Conservation (phyloP, 2,329 filamentous ascomycete species). For the Fusarium sp. region DNA sequence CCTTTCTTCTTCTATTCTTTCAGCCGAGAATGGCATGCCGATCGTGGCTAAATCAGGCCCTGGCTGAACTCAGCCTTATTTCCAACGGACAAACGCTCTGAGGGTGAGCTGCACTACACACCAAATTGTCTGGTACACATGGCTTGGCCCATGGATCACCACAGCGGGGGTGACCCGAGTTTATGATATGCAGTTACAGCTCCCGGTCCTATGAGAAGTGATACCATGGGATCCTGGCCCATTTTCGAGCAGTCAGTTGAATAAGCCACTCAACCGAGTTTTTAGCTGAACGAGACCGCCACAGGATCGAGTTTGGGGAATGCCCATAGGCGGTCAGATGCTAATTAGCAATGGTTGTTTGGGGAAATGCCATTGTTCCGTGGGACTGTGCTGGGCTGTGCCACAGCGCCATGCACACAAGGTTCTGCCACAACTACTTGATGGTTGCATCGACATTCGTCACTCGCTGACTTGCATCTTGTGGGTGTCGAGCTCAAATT, state of each 20-base stretch:
- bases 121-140: background rate
- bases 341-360: constrained; percentile 41
- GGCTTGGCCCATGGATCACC: background rate
- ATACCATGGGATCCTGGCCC: background rate
- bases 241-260: constrained; percentile 3
- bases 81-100: constrained; percentile 7
- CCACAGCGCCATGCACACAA: constrained; percentile 15
- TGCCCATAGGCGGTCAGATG: constrained; percentile 36
- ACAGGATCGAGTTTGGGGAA: constrained; percentile 34
- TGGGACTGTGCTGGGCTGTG: constrained; percentile 10
- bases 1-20: constrained; percentile 33
- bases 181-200: constrained; percentile 10
- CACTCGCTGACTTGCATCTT: constrained; percentile 20
- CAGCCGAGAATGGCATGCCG: constrained; percentile 34
- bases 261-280: constrained; percentile 30
- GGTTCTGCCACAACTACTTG: constrained; percentile 5
- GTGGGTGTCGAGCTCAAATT: constrained; percentile 15
- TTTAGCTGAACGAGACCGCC: constrained; percentile 5
- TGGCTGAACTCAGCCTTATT: constrained; percentile 37
- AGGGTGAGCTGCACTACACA: constrained; percentile 8
- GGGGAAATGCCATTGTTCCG: constrained; percentile 34
- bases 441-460: constrained; percentile 18
- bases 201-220: background rate
- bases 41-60: constrained; percentile 30
- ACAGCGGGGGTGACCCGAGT: constrained; percentile 5